These are phyloP conservation scores for Cicer cuneatum DNA, from an alignment of 306 rosid species.

Conservation along the genomic window DNA sequence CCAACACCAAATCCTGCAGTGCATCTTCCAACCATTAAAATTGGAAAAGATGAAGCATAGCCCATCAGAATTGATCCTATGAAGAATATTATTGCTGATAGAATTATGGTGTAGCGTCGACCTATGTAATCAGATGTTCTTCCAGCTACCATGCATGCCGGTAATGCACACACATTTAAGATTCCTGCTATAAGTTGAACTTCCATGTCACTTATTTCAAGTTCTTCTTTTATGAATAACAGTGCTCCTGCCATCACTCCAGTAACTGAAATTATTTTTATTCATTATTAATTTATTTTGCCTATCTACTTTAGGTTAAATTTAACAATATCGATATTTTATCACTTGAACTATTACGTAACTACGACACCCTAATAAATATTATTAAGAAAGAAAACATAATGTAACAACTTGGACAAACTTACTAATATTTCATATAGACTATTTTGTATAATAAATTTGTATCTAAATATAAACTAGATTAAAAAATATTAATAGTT, in stretches of 20 bases:
- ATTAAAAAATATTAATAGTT: no score
- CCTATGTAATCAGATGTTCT: conserved; percentile 70
- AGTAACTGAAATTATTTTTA: conserved; percentile 42
- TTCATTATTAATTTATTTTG: background rate
- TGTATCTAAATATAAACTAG: no score
- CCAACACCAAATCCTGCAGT: conserved; percentile 73
- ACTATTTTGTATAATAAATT: no score
- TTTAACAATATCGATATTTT: no score
- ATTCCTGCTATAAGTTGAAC: conserved; percentile 70
- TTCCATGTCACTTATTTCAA: conserved; percentile 63
- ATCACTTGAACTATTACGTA: no score
- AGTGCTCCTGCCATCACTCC: conserved; percentile 92
- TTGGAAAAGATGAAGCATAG: conserved; percentile 54
- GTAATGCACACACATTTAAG: conserved; percentile 59
- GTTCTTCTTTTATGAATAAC: conserved; percentile 75
- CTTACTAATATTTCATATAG: no score
- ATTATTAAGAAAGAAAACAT: no score
- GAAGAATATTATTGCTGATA: conserved; percentile 61
- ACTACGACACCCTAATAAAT: no score
- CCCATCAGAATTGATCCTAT: conserved; percentile 79
- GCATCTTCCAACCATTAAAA: conserved; percentile 67
- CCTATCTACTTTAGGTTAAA: background rate
- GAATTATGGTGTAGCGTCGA: conserved; percentile 66
- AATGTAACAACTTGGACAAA: no score
- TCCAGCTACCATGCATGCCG: conserved; percentile 65